phyloP scores from a whole-genome alignment of 2,329 filamentous ascomycete genomes.

The Arthrobotrys sinensis region DNA sequence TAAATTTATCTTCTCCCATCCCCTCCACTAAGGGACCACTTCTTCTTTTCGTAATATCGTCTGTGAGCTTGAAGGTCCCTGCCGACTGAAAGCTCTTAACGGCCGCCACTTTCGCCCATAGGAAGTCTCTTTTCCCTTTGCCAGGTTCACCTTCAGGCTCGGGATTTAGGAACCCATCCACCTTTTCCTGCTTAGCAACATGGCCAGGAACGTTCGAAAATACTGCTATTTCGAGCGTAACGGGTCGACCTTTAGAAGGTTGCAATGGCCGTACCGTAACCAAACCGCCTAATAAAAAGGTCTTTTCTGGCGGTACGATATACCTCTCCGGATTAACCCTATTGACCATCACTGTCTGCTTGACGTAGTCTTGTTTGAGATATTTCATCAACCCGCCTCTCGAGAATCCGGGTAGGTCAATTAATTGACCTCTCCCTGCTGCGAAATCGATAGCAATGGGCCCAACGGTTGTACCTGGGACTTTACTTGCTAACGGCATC shows the following conservation, averaged over 20 bases:
- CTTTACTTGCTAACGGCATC: slow-evolving; percentile 87
- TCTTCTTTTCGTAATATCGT: slow-evolving; percentile 86
- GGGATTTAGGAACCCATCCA: slow-evolving; percentile 66
- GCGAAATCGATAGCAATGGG: slow-evolving; percentile 95
- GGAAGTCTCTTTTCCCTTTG: neutral
- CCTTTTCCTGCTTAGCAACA: slow-evolving; percentile 84
- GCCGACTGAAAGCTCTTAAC: slow-evolving; percentile 71
- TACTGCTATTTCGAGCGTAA: slow-evolving; percentile 41
- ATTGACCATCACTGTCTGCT: slow-evolving; percentile 80
- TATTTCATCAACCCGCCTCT: slow-evolving; percentile 61
- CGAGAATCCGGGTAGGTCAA: slow-evolving; percentile 81
- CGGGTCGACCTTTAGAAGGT: slow-evolving; percentile 64
- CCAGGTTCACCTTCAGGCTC: neutral
- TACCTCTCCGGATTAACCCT: slow-evolving; percentile 81
- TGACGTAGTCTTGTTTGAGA: slow-evolving; percentile 57
- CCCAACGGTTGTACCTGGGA: slow-evolving; percentile 94
- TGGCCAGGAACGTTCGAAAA: slow-evolving; percentile 87
- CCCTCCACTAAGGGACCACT: slow-evolving; percentile 75
- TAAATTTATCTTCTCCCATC: slow-evolving; percentile 75
- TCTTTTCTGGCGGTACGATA: slow-evolving; percentile 81
- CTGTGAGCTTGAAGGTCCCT: slow-evolving; percentile 80
- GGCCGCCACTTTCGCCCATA: slow-evolving; percentile 32
- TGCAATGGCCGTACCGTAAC: slow-evolving; percentile 86
- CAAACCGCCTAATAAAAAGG: slow-evolving; percentile 86
- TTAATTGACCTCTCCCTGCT: slow-evolving; percentile 80